Evolutionary conservation across 768 basidiomycete species (phyloP), one percentile per base, ranked within the genome.

Genomic region (Auricularia sp.): DNA sequence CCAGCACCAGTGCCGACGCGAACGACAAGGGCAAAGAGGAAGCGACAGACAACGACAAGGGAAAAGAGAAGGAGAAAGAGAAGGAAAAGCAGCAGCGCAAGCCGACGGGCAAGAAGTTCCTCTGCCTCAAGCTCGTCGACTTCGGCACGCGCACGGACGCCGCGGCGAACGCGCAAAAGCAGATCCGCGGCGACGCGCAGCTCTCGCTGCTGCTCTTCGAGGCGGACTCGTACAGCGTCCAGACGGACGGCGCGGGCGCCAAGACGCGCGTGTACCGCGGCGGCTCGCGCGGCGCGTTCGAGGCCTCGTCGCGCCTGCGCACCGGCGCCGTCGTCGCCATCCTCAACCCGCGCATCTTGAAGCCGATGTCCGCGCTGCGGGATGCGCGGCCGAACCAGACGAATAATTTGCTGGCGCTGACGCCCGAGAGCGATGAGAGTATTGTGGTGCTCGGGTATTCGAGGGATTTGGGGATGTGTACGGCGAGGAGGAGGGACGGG

Each of bases 231-330:
- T 83, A 82, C 64, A 87, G 90, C 64, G 71, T 81, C 12, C 70
- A 81, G 74, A 43, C 76, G 80, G 44, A 78, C 80, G 21, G 56
- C 51, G 39, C 51, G 39, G 42, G 47, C 43, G 14, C 43, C 62
- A 67, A 68, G 54, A 64, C 64, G 67, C 92, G 86, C 71, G 66
- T 88, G 0, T 96, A 94, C 73, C 84, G 80, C 67, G 96, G 97
- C 0, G 96, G 96, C 2, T 93, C 92, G 68, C 84, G 86, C 5
- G 97, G 97, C 3, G 95, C 94, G 3, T 98, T 91, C 71, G 97
- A 98, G 73, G 79, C 83, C 61, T 84, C 90, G 77, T 87, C 90
- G 61, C 92, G 91, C 70, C 75, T 96, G 63, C 85, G 85, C 65
- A 90, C 93, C 68, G 97, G 97, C 2, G 88, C 92, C 59, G 94